Conservation (phyloP, 768 basidiomycete genomes). For the Hypsizygus marmoreus region DNA sequence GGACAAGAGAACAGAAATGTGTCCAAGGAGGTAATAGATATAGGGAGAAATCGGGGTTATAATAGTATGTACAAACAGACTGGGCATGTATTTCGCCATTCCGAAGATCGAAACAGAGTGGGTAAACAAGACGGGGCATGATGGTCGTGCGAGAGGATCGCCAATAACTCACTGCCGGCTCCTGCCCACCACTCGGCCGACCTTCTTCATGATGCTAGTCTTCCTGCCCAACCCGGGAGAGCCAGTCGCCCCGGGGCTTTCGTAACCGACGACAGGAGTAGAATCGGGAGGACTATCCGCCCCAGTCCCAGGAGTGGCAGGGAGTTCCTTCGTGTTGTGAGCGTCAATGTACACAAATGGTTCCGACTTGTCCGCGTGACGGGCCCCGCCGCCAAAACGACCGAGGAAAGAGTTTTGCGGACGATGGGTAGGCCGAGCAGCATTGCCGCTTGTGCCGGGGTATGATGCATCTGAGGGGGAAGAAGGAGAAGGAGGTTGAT, state of each 20-base stretch:
- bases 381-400: constrained; percentile 51
- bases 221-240: constrained; percentile 64
- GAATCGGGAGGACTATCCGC: constrained; percentile 24
- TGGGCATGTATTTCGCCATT: no score
- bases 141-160: neutral
- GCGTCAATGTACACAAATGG: constrained; percentile 70
- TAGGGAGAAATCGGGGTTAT: constrained; percentile 2
- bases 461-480: constrained; percentile 32
- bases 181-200: constrained; percentile 71
- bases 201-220: constrained; percentile 79
- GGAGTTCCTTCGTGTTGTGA: constrained; percentile 58
- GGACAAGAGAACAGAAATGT: constrained; percentile 6
- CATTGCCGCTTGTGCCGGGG: constrained; percentile 5
- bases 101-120: no score
- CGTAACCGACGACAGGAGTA: constrained; percentile 51
- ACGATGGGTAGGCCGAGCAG: constrained; percentile 64
- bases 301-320: constrained; percentile 34
- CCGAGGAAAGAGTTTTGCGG: constrained; percentile 78
- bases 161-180: constrained; percentile 34
- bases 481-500: constrained; percentile 41
- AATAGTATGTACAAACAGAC: constrained; percentile 15
- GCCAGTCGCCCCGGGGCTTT: constrained; percentile 23
- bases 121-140: neutral
- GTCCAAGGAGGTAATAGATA: neutral
- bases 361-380: constrained; percentile 44